A percentile compares a stretch with the other conserved stretches of the same genome.
phyloP scores from a whole-genome alignment of 306 rosid species.

The Sicyos baderoa region DNA sequence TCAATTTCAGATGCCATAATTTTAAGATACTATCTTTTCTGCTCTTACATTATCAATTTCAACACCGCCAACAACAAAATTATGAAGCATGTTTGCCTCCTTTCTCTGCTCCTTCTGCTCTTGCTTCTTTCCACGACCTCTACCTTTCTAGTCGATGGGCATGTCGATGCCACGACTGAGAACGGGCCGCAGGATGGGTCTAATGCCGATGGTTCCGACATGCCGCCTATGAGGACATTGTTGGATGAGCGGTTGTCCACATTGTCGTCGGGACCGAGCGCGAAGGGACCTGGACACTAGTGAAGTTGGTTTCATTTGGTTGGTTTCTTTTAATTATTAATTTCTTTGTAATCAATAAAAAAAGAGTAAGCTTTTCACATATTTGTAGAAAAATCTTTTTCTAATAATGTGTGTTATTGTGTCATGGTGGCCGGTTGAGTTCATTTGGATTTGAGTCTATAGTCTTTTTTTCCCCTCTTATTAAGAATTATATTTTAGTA shows the following conservation, averaged over 20 bases:
- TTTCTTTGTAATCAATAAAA: too few relatives aligned
- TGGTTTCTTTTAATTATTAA: too few relatives aligned
- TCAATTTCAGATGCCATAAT: slow-evolving; percentile 12
- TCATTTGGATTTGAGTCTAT: neutral
- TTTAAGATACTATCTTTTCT: slow-evolving; percentile 13
- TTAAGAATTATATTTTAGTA: too few relatives aligned
- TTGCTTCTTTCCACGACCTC: neutral
- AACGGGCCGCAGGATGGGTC: neutral
- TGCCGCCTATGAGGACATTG: neutral
- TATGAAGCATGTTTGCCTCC: neutral
- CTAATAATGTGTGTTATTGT: neutral
- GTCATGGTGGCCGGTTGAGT: neutral
- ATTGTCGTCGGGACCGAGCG: slow-evolving; percentile 18
- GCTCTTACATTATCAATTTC: neutral
- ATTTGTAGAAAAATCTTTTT: neutral
- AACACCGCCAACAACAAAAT: neutral
- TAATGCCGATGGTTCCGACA: neutral
- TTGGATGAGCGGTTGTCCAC: neutral
- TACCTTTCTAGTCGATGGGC: neutral
- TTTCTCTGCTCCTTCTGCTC: slow-evolving; percentile 1
- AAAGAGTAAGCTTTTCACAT: slow-evolving; percentile 1
- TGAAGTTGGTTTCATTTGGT: neutral
- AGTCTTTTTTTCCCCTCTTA: neutral
- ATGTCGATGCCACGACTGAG: neutral
- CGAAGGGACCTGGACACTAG: slow-evolving; percentile 13